Evolutionary conservation across 192 early-diverging fungal species (phyloP), one percentile per base, ranked within the genome.

Genomic region (Borealophlyctis nickersoniae): DNA sequence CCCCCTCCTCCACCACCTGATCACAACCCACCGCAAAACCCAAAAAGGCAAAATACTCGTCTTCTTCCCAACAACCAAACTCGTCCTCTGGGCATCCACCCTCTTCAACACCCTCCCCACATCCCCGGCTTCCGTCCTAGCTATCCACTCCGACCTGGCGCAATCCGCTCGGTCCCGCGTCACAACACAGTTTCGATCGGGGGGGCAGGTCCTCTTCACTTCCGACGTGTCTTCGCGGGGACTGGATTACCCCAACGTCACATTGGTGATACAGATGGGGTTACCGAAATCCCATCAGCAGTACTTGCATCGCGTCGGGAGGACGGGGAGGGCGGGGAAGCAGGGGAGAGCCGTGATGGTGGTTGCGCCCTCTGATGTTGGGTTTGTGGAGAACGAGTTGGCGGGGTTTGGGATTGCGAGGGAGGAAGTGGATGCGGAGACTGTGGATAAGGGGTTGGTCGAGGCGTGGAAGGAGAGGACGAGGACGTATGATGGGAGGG

Each of bases 201-300:
- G 71, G 24, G 63, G 67, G 9, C 71, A 80, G 36, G 85, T 98
- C 35, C 77, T 99, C 60, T 85, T 98, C 63, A 96, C 96, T 0
- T 90, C 92, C 0, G 96, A 97, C 71, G 93, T 99, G 1, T 94
- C 93, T 58, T 95, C 96, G 39, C 90, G 96, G 62, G 96, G 96
- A 48, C 92, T 99, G 28, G 96, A 99, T 73, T 98, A 96, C 60
- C 95, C 95, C 14, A 87, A 88, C 70, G 95, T 99, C 3, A 86
- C 86, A 0, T 79, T 95, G 52, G 94, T 99, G 23, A 62, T 99
- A 36, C 93, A 97, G 73, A 69, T 94, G 33, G 96, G 94, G 60
- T 77, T 92, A 0, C 91, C 96, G 26, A 81, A 87, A 4, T 79
- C 85, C 32, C 67, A 81, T 31, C 92, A 95, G 65, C 88, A 93